Percentiles rank a stretch among this genome's conserved stretches.
These are phyloP conservation scores for Hepatocystis sp. DNA, from an alignment of 169 alveolate genomes.

Conservation along the genomic window DNA sequence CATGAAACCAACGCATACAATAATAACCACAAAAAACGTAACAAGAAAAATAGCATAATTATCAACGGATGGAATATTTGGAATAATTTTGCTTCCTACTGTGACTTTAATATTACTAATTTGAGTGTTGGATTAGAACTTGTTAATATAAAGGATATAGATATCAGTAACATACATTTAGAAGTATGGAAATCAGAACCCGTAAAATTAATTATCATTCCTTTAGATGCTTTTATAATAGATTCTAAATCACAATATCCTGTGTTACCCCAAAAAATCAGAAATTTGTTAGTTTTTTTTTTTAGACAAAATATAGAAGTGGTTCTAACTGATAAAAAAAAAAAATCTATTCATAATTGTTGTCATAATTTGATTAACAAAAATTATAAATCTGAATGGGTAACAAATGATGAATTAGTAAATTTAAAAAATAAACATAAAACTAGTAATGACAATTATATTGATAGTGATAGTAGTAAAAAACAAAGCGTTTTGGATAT, in stretches of 20 bases:
- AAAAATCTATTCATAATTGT: too few species aligned
- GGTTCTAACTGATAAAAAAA: slow-evolving; percentile 5
- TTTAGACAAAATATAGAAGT: slow-evolving; percentile 71
- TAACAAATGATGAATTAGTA: background rate
- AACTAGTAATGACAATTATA: background rate
- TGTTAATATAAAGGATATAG: slow-evolving; percentile 24
- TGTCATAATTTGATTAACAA: background rate
- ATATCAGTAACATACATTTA: slow-evolving; percentile 24
- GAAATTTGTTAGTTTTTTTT: slow-evolving; percentile 50
- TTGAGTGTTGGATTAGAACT: slow-evolving; percentile 51
- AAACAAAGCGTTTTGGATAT: background rate
- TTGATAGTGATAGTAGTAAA: background rate
- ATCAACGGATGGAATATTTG: slow-evolving; percentile 67
- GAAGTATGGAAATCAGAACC: slow-evolving; percentile 76
- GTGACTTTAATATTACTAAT: slow-evolving; percentile 31
- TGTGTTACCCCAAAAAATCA: slow-evolving; percentile 49
- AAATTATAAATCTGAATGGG: background rate
- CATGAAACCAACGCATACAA: background rate
- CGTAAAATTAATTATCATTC: slow-evolving; percentile 71
- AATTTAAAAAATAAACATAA: background rate
- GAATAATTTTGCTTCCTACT: slow-evolving; percentile 59
- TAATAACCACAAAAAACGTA: background rate
- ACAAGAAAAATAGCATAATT: background rate
- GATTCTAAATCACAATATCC: slow-evolving; percentile 70
- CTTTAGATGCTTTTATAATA: slow-evolving; percentile 27